phyloP scores from a whole-genome alignment of 176 grass and related monocot genomes.

The Cocos nucifera region DNA sequence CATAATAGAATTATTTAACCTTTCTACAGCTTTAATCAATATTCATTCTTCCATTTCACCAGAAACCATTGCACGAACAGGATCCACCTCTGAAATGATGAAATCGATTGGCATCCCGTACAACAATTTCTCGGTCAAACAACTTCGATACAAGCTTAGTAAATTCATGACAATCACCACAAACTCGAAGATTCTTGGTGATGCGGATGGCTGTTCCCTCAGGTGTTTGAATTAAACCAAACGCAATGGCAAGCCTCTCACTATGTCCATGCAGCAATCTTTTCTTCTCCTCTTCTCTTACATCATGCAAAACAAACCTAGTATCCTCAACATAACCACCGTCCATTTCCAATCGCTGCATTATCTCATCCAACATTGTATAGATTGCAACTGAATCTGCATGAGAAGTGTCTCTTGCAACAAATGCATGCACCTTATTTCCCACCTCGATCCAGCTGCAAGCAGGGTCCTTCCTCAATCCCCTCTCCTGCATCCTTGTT shows the following conservation, averaged over 20 bases:
- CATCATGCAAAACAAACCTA: slow-evolving; percentile 47
- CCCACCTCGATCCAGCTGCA: slow-evolving; percentile 73
- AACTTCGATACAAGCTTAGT: slow-evolving; percentile 47
- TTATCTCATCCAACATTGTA: slow-evolving; percentile 50
- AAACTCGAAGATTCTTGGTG: slow-evolving; percentile 63
- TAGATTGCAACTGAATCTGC: slow-evolving; percentile 36
- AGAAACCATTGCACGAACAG: slow-evolving; percentile 58
- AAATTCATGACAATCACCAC: slow-evolving; percentile 51
- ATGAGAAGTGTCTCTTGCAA: slow-evolving; percentile 40
- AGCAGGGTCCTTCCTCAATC: slow-evolving; percentile 66
- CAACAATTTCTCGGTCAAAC: slow-evolving; percentile 40
- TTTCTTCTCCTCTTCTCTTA: slow-evolving; percentile 47
- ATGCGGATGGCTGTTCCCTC: slow-evolving; percentile 35
- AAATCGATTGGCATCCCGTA: slow-evolving; percentile 61
- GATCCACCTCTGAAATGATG: slow-evolving; percentile 56
- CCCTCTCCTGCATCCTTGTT: slow-evolving; percentile 40
- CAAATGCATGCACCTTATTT: slow-evolving; percentile 47
- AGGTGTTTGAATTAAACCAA: slow-evolving; percentile 36
- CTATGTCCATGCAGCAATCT: slow-evolving; percentile 44
- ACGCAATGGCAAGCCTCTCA: slow-evolving; percentile 47
- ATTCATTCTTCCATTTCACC: slow-evolving; percentile 20
- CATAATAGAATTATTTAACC: no score
- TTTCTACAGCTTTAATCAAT: not conserved
- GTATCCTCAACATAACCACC: slow-evolving; percentile 47
- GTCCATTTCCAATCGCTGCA: slow-evolving; percentile 34